Conservation (phyloP, 176 grass and related monocot genomes). For the Lolium rigidum region DNA sequence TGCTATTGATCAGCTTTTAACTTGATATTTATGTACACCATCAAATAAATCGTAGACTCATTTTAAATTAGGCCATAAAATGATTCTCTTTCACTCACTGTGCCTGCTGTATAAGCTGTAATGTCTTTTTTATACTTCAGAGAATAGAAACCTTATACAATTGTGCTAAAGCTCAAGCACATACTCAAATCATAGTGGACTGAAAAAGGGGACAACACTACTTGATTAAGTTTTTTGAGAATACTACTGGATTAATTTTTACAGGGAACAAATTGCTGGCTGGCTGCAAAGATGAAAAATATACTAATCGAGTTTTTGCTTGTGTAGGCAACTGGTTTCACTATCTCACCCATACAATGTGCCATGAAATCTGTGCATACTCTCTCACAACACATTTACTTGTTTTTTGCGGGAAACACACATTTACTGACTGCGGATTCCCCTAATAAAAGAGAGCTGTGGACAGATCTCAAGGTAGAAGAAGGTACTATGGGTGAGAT, state of each 20-base stretch:
- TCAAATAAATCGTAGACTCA: neutral
- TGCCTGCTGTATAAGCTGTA: slow-evolving; percentile 2
- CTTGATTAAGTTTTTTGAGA: neutral
- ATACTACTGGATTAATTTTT: neutral
- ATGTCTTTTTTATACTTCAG: neutral
- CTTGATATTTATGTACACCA: neutral
- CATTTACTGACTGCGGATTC: neutral
- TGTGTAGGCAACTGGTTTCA: neutral
- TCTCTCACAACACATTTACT: neutral
- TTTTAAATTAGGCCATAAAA: neutral
- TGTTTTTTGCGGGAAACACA: neutral
- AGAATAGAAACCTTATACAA: slow-evolving; percentile 17
- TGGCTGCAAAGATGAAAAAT: slow-evolving; percentile 10
- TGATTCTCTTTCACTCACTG: slow-evolving; percentile 15
- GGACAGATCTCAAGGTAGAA: too few species aligned
- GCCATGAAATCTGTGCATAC: neutral
- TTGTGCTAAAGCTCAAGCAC: neutral
- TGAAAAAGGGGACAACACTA: neutral
- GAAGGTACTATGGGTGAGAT: too few species aligned
- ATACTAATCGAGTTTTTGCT: neutral
- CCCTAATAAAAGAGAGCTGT: too few species aligned
- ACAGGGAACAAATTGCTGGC: slow-evolving; percentile 7
- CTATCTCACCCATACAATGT: neutral
- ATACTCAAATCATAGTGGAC: neutral
- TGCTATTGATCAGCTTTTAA: slow-evolving; percentile 21